A percentile compares a stretch with the other conserved stretches of the same genome.
Evolutionary conservation across 192 early-diverging fungal species (phyloP).

Genomic region (Coemansia aciculifera): DNA sequence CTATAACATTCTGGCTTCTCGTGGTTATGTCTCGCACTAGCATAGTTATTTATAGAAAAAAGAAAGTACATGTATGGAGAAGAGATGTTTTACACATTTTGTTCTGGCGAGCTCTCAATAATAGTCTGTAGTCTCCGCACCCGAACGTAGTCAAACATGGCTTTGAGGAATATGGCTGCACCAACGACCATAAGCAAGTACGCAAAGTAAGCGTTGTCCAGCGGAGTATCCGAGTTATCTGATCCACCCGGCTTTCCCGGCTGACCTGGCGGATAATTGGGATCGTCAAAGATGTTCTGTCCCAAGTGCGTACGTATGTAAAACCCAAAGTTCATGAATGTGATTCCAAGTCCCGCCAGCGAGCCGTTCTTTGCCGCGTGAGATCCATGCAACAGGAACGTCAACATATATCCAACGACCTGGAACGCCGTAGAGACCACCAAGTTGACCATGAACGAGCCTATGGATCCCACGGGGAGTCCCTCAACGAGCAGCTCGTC

Average conservation of each 20-base stretch:
- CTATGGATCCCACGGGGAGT: conserved; percentile 79
- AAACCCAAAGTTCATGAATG: conserved; percentile 76
- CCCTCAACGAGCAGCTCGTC: conserved; percentile 90
- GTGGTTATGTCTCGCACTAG: conserved; percentile 29
- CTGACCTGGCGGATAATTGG: conserved; percentile 23
- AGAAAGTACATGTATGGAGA: conserved; percentile 13
- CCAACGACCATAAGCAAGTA: conserved; percentile 78
- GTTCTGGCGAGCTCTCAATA: conserved; percentile 60
- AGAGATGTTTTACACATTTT: conserved; percentile 41
- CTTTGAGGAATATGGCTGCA: conserved; percentile 70
- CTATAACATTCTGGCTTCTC: conserved; percentile 47
- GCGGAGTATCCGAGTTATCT: conserved; percentile 40
- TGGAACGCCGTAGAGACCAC: conserved; percentile 77
- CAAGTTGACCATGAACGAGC: conserved; percentile 80
- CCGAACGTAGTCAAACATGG: conserved; percentile 69
- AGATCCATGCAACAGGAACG: conserved; percentile 83
- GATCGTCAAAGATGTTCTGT: conserved; percentile 22
- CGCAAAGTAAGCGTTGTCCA: conserved; percentile 66
- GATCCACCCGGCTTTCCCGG: conserved; percentile 6
- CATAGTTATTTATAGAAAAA: conserved; percentile 1
- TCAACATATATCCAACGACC: conserved; percentile 87
- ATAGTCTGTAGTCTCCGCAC: conserved; percentile 72
- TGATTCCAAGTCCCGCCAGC: conserved; percentile 77
- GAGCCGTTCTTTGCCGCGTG: conserved; percentile 86
- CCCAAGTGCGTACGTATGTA: conserved; percentile 64